phyloP scores from a whole-genome alignment of 257 asterid genomes.

The Gentiana macrophylla region DNA sequence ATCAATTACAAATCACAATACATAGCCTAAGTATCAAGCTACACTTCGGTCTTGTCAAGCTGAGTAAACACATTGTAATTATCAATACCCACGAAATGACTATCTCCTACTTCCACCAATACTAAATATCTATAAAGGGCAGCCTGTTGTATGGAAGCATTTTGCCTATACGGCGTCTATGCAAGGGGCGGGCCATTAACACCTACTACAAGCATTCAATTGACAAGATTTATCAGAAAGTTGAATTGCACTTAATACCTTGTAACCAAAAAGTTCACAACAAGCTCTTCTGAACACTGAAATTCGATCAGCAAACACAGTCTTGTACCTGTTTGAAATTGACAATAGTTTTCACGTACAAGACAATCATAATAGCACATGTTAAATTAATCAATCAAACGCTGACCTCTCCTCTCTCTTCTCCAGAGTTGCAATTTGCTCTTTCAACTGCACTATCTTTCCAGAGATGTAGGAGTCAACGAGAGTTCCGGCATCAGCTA shows the following conservation, averaged over 20 bases:
- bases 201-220: background rate
- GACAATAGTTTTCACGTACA: conserved; percentile 20
- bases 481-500: conserved; percentile 81
- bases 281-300: conserved; percentile 98
- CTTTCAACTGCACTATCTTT: conserved; percentile 82
- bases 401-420: conserved; percentile 95
- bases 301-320: conserved; percentile 92
- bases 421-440: conserved; percentile 93
- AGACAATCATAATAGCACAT: conserved; percentile 15
- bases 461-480: conserved; percentile 88
- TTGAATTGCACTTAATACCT: conserved; percentile 40
- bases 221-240: background rate
- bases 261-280: conserved; percentile 96
- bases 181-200: no score
- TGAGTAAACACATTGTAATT: no score
- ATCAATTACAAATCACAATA: no score
- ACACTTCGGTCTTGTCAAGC: no score
- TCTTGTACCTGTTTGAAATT: conserved; percentile 61
- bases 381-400: conserved; percentile 11
- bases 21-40: no score
- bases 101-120: no score
- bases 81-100: no score
- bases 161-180: no score
- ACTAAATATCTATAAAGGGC: no score
- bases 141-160: no score